These are phyloP conservation scores for Talaromyces rugulosus DNA, from an alignment of 2,329 filamentous ascomycete species.

Conservation along the genomic window DNA sequence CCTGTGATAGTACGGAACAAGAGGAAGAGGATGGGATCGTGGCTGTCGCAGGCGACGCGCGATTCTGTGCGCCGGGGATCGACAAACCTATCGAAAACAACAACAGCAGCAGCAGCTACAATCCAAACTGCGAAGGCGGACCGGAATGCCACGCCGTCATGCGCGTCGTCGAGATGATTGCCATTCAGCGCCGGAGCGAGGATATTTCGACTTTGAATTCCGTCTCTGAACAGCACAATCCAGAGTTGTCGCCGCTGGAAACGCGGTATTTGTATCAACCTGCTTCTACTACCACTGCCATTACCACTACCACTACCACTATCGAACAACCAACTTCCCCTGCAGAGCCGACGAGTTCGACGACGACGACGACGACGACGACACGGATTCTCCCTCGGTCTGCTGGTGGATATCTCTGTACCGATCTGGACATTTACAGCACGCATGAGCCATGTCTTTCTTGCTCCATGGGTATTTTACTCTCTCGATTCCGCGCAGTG, in stretches of 20 bases:
- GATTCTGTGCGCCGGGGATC: constrained; percentile 25
- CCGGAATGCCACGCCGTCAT: constrained; percentile 45
- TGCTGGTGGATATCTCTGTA: constrained; percentile 84
- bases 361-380: constrained; percentile 9
- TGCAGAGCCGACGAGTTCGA: background rate
- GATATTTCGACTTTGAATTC: background rate
- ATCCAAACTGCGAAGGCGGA: constrained; percentile 37
- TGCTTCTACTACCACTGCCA: background rate
- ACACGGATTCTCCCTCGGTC: constrained; percentile 65
- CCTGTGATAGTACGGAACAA: constrained; percentile 15
- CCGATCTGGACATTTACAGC: constrained; percentile 86
- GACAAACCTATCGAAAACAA: background rate
- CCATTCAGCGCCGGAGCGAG: constrained; percentile 35
- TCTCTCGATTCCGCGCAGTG: constrained; percentile 84
- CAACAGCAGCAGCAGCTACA: constrained; percentile 16
- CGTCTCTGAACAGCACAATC: background rate
- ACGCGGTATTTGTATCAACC: constrained; percentile 41
- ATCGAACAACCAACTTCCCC: background rate
- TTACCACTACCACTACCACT: no score
- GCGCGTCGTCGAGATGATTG: constrained; percentile 40
- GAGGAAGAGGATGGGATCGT: constrained; percentile 30
- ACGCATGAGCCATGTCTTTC: constrained; percentile 96
- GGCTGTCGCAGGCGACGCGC: constrained; percentile 42
- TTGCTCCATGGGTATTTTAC: constrained; percentile 94
- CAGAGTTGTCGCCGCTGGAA: constrained; percentile 40